A percentile compares a stretch with the other conserved stretches of the same genome.
Conservation (phyloP, 2,329 filamentous ascomycete species). For the Macrophomina pseudophaseolina region DNA sequence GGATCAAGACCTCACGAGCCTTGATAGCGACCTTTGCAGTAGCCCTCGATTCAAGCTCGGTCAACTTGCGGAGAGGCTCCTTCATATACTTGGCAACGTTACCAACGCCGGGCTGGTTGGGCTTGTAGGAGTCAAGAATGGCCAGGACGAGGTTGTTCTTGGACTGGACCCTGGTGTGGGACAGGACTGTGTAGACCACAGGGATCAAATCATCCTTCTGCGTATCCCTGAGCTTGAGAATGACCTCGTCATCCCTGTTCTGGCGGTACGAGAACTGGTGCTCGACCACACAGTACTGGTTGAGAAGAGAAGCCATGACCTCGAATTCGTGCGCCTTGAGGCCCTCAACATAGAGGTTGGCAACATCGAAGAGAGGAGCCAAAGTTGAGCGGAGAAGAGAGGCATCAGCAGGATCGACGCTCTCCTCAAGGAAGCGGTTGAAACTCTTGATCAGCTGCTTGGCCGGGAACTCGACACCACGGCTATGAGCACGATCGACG, state of each 20-base stretch:
- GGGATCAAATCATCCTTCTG: conserved; percentile 89
- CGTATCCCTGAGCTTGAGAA: conserved; percentile 91
- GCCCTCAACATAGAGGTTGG: conserved; percentile 82
- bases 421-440: conserved; percentile 86
- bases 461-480: conserved; percentile 87
- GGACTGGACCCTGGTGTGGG: conserved; percentile 86
- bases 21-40: conserved; percentile 97
- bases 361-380: conserved; percentile 75
- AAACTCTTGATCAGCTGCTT: conserved; percentile 85
- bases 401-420: conserved; percentile 73
- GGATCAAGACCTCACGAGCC: conserved; percentile 95
- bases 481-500: conserved; percentile 79
- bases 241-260: conserved; percentile 88
- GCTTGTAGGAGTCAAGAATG: conserved; percentile 90
- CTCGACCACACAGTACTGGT: conserved; percentile 83
- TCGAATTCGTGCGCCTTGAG: conserved; percentile 88
- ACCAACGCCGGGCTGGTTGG: conserved; percentile 88
- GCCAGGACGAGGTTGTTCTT: conserved; percentile 95
- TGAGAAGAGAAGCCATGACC: conserved; percentile 78
- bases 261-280: conserved; percentile 84
- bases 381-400: conserved; percentile 75
- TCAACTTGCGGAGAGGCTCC: conserved; percentile 79
- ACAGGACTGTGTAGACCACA: conserved; percentile 88
- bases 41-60: conserved; percentile 83
- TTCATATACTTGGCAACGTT: conserved; percentile 90